These are phyloP conservation scores for Rubia balearica DNA, from an alignment of 305 asterid species.

Conservation along the genomic window DNA sequence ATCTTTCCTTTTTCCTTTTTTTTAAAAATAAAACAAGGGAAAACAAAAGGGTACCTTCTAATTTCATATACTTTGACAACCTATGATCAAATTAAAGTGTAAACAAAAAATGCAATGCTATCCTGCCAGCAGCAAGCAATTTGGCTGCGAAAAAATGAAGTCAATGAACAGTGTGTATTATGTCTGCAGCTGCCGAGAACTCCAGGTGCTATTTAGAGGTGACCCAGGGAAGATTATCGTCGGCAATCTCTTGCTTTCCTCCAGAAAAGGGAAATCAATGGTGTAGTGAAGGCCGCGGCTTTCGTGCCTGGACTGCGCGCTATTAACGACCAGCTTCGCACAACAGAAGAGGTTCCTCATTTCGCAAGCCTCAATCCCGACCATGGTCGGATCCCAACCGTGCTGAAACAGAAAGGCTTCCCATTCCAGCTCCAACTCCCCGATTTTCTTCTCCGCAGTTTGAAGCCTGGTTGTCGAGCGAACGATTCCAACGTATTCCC, in stretches of 20 bases:
- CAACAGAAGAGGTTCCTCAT: conserved; percentile 96
- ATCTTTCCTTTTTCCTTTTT: too few relatives aligned
- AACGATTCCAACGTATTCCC: conserved; percentile 88
- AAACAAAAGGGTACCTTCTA: background rate
- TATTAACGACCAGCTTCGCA: conserved; percentile 84
- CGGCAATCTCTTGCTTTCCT: conserved; percentile 84
- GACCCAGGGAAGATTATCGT: conserved; percentile 73
- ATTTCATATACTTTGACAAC: background rate
- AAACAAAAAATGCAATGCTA: background rate
- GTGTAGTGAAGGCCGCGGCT: conserved; percentile 95
- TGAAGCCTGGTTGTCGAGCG: conserved; percentile 70
- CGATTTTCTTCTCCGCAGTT: conserved; percentile 68
- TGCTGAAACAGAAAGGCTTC: conserved; percentile 69
- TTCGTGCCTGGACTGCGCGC: conserved; percentile 86
- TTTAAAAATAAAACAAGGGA: background rate
- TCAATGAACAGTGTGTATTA: conserved; percentile 14
- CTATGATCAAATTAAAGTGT: conserved; percentile 2
- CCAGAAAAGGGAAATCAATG: conserved; percentile 64
- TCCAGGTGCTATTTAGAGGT: conserved; percentile 57
- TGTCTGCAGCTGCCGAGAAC: conserved; percentile 69
- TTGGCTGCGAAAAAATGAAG: conserved; percentile 24
- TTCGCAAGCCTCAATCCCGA: conserved; percentile 86
- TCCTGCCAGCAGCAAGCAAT: conserved; percentile 4
- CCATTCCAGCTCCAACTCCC: conserved; percentile 84
- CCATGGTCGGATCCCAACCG: conserved; percentile 96